These are phyloP conservation scores for Tephrocybe sp. DNA, from an alignment of 768 basidiomycete genomes.

Conservation along the genomic window DNA sequence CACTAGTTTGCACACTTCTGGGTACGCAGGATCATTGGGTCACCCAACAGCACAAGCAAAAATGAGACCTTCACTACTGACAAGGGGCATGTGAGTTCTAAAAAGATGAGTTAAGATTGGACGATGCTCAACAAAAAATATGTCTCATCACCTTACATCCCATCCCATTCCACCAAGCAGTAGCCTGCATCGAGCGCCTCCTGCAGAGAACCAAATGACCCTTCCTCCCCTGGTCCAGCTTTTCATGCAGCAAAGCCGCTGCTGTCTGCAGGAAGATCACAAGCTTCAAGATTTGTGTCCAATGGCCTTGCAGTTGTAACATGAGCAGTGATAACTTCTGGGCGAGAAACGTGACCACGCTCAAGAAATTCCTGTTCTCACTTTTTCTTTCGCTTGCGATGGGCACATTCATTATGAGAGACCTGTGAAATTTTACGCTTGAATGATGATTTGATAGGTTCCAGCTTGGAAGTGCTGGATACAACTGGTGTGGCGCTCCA, in stretches of 20 bases:
- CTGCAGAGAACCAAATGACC: background rate
- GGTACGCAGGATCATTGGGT: background rate
- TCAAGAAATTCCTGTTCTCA: too few species aligned
- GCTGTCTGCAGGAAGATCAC: background rate
- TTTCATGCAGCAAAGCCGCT: background rate
- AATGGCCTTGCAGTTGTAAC: background rate
- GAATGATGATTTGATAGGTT: too few species aligned
- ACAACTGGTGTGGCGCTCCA: too few species aligned
- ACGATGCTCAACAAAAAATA: background rate
- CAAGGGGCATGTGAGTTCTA: background rate
- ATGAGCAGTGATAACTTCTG: background rate
- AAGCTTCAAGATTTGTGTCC: background rate
- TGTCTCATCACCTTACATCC: background rate
- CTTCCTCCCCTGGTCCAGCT: background rate
- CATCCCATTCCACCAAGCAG: constrained; percentile 1
- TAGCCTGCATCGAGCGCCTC: background rate
- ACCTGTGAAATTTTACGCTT: too few species aligned
- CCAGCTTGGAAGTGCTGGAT: too few species aligned
- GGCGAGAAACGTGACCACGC: too few species aligned
- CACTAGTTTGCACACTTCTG: background rate
- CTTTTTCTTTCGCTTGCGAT: too few species aligned
- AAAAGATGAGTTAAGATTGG: background rate
- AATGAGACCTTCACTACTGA: background rate
- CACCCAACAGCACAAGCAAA: background rate
- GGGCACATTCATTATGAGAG: too few species aligned